phyloP scores from a whole-genome alignment of 192 early-diverging fungal species.

The Backusella circina region DNA sequence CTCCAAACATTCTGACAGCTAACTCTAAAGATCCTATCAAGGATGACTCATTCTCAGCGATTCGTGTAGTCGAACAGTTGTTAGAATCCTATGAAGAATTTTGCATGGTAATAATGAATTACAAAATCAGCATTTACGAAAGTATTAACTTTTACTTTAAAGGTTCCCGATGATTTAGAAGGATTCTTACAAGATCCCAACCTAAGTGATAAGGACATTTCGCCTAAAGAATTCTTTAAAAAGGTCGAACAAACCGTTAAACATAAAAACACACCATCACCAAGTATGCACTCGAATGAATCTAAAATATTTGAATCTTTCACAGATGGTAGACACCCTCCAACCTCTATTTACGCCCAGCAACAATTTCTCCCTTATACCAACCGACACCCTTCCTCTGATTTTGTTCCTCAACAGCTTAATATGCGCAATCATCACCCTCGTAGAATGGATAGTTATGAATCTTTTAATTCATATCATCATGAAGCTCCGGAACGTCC shows the following conservation, averaged over 20 bases:
- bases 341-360: slow-evolving; percentile 23
- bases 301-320: slow-evolving; percentile 10
- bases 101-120: slow-evolving; percentile 49
- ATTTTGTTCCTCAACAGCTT: slow-evolving; percentile 11
- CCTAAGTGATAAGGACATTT: slow-evolving; percentile 14
- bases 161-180: slow-evolving; percentile 29
- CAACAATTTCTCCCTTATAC: slow-evolving; percentile 26
- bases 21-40: slow-evolving; percentile 79
- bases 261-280: slow-evolving; percentile 12
- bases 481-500: neutral
- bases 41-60: slow-evolving; percentile 68
- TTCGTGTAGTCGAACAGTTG: slow-evolving; percentile 63
- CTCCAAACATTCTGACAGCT: slow-evolving; percentile 89
- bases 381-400: slow-evolving; percentile 24
- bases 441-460: slow-evolving; percentile 13
- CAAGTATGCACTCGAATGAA: slow-evolving; percentile 8
- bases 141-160: neutral
- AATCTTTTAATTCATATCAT: neutral
- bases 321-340: slow-evolving; percentile 8
- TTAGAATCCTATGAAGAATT: slow-evolving; percentile 62
- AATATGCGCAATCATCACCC: slow-evolving; percentile 12
- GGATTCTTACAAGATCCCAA: slow-evolving; percentile 24
- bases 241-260: slow-evolving; percentile 18
- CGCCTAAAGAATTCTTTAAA: slow-evolving; percentile 27
- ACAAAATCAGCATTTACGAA: neutral